Evolutionary conservation across 2,329 filamentous ascomycete genomes (phyloP).

Genomic region (Fusarium nelsonii): DNA sequence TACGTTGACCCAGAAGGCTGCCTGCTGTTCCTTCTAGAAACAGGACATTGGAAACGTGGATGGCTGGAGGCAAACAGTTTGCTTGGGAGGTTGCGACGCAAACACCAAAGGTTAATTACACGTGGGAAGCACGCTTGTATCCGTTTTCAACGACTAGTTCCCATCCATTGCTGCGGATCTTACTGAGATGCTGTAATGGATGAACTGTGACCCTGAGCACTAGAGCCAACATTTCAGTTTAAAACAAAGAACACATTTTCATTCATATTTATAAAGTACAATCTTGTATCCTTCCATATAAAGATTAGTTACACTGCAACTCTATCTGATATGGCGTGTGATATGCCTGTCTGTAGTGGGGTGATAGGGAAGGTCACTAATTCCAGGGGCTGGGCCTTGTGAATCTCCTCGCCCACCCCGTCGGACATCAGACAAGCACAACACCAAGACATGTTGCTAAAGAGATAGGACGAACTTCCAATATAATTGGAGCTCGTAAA

Average conservation of each 20-base stretch:
- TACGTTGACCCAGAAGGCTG: too few species aligned
- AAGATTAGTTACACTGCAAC: too few species aligned
- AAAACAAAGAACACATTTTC: neutral
- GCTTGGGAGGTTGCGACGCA: neutral
- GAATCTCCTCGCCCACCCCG: slow-evolving; percentile 22
- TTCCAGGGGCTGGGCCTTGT: slow-evolving; percentile 14
- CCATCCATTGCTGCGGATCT: neutral
- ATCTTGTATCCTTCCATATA: neutral
- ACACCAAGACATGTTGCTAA: neutral
- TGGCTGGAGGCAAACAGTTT: neutral
- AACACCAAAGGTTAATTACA: neutral
- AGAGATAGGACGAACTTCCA: accelerated
- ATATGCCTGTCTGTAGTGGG: slow-evolving; percentile 9
- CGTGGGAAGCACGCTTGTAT: neutral
- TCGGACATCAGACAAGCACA: neutral
- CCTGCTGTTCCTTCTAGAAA: neutral
- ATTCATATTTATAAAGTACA: neutral
- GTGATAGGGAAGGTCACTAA: slow-evolving; percentile 1
- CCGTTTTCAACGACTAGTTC: neutral
- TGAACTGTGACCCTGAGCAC: neutral
- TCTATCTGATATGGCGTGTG: neutral
- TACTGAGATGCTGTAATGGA: neutral
- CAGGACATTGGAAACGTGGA: neutral
- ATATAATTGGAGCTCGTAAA: accelerated
- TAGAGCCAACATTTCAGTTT: slow-evolving; percentile 11